These are phyloP conservation scores for Arthrobotrys iridis DNA, from an alignment of 2,329 filamentous ascomycete species.

Conservation along the genomic window DNA sequence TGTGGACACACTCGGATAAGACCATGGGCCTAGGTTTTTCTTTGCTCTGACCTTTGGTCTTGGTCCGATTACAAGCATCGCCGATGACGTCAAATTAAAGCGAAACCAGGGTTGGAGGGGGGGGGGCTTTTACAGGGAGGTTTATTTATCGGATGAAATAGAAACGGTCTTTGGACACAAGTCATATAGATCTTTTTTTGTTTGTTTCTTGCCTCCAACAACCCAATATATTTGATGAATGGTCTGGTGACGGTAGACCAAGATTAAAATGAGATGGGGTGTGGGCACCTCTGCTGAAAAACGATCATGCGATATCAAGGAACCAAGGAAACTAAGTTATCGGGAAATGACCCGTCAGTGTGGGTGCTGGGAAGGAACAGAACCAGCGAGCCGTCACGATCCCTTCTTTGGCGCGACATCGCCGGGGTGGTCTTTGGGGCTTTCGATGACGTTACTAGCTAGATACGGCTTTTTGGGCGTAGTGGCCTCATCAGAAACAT, in stretches of 20 bases:
- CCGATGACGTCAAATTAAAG: slow-evolving; percentile 54
- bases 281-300: slow-evolving; percentile 4
- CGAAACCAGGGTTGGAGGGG: slow-evolving; percentile 41
- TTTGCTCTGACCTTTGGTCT: not conserved
- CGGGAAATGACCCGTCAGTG: slow-evolving; percentile 53
- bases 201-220: not conserved
- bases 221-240: not conserved
- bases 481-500: slow-evolving; percentile 51
- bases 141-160: slow-evolving; percentile 42
- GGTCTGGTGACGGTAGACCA: not conserved
- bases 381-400: slow-evolving; percentile 51
- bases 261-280: slow-evolving; percentile 13
- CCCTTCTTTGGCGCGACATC: slow-evolving; percentile 40
- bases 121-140: slow-evolving; percentile 13
- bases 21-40: slow-evolving; percentile 16
- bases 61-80: slow-evolving; percentile 26
- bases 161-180: slow-evolving; percentile 9
- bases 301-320: not conserved
- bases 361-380: slow-evolving; percentile 47
- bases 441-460: slow-evolving; percentile 47
- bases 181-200: not conserved
- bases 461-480: slow-evolving; percentile 15
- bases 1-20: slow-evolving; percentile 25
- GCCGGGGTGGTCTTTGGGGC: slow-evolving; percentile 28
- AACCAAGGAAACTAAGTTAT: slow-evolving; percentile 25